These are phyloP conservation scores for Beta lomatogona DNA, from an alignment of 179 eudicot species.

Conservation along the genomic window DNA sequence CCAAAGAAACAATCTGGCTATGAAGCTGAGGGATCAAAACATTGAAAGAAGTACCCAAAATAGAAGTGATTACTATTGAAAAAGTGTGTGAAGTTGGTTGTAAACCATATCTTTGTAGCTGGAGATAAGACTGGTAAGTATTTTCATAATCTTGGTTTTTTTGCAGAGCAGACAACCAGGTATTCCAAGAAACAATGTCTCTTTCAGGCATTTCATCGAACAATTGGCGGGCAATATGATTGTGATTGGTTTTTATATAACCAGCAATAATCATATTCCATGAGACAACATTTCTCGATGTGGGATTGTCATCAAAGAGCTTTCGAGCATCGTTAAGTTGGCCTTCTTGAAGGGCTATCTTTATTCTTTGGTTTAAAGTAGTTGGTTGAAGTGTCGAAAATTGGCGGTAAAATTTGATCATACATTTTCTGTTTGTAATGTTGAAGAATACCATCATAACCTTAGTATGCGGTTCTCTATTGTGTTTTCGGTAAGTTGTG, in stretches of 20 bases:
- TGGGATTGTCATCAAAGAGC: conserved; percentile 50
- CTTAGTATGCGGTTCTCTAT: neutral
- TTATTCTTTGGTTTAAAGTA: conserved; percentile 39
- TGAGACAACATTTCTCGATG: conserved; percentile 41
- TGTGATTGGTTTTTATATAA: conserved; percentile 34
- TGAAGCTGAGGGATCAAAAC: conserved; percentile 71
- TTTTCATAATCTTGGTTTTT: conserved; percentile 28
- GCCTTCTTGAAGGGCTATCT: conserved; percentile 33
- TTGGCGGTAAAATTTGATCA: conserved; percentile 26
- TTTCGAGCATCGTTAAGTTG: conserved; percentile 41
- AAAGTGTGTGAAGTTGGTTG: conserved; percentile 57
- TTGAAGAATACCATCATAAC: neutral
- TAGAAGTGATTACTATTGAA: conserved; percentile 48
- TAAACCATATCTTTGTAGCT: conserved; percentile 39
- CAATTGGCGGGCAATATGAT: conserved; percentile 48
- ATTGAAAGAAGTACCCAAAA: conserved; percentile 34
- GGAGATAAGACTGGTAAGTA: conserved; percentile 37
- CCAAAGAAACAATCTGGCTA: conserved; percentile 40
- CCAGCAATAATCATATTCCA: conserved; percentile 65
- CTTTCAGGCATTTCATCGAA: conserved; percentile 74
- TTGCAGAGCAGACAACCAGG: conserved; percentile 53
- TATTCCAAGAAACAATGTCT: conserved; percentile 76
- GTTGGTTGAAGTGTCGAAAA: conserved; percentile 38
- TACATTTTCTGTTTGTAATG: neutral
- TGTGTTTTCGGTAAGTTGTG: too few species aligned